Conservation (phyloP, 2,329 filamentous ascomycete species). For the Epichloe scottii region DNA sequence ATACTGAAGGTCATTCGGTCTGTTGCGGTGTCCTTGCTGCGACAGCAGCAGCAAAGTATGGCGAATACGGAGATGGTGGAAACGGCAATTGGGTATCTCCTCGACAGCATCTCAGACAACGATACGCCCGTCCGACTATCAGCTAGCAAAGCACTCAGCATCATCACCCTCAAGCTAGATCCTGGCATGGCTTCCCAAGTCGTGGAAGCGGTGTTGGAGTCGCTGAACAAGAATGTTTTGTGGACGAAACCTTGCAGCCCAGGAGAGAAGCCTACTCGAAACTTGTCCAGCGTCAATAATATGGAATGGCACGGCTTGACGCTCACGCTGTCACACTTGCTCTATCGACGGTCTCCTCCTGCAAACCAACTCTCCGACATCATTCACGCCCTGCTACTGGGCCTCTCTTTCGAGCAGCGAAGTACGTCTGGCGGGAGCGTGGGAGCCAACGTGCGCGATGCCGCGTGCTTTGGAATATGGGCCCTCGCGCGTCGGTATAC, state of each 20-base stretch:
- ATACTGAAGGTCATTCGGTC: conserved; percentile 77
- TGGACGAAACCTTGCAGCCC: conserved; percentile 29
- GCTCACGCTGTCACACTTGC: conserved; percentile 71
- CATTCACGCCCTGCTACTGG: conserved; percentile 63
- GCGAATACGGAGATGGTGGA: conserved; percentile 51
- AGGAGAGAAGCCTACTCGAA: conserved; percentile 28
- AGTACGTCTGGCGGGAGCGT: conserved; percentile 73
- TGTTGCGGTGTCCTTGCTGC: conserved; percentile 53
- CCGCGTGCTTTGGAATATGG: conserved; percentile 95
- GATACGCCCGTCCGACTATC: conserved; percentile 85
- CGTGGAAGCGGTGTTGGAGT: conserved; percentile 74
- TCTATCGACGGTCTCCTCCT: conserved; percentile 75
- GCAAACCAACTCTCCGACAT: conserved; percentile 58
- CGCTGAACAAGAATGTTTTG: conserved; percentile 45
- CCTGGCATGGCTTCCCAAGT: conserved; percentile 74
- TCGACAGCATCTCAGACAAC: conserved; percentile 69
- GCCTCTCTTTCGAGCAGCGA: conserved; percentile 79
- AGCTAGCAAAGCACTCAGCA: conserved; percentile 82
- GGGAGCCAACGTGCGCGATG: conserved; percentile 85
- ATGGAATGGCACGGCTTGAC: conserved; percentile 88
- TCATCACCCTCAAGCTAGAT: conserved; percentile 71
- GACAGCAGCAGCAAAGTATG: conserved; percentile 29
- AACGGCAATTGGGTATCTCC: conserved; percentile 66
- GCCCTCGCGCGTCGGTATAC: conserved; percentile 77
- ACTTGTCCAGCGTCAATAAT: conserved; percentile 66